Base-by-base conservation (phyloP, 345 rosid species). In the Eutrema yunnanense region DNA sequence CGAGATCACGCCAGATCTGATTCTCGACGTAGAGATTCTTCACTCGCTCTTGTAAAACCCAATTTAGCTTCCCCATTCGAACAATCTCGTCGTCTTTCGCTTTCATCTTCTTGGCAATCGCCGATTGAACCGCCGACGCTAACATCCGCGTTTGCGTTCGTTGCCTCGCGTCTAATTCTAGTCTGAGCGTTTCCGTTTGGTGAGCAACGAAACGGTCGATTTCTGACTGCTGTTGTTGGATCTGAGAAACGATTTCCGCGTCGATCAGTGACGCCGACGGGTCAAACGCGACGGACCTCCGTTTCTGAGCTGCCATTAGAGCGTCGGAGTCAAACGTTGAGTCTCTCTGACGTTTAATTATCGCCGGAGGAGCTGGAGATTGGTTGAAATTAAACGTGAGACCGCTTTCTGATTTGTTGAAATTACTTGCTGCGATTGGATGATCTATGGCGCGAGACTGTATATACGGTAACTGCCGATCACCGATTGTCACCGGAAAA, bases 41-140 rank as follows among this genome's bases (percentile, higher is more conserved):
- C 16, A 85, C 90, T 7, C 86, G 81, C n/a, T 92, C 97, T 67
- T 92, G 92, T 11, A 92, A 82, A 41, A 77, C 83, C 89, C 91
- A 88, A 41, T 86, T 87, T 30, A 86, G 56, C 69, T 86, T 88
- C 57, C 82, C 83, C 68, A 88, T 76, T 71, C 86, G 67, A n/a
- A 81, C 77, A 0, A 92, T 82, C 81, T 92, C 94, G 4, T 89
- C 92, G 68, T 89, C 97, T 63, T 84, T 92, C 14, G 86, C 88
- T 72, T 75, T 84, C n/a, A 92, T 12, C 73, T 62, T 86, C 53
- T 72, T 83, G 1, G 27, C 3, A 0, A 86, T 59, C 64, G 78
- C 78, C 26, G 69, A 81, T 52, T 88, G 86, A 9, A 89, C 70
- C 69, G 86, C 84, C 0, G 82, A 65, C 10, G 86, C 65, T 62